Evolutionary conservation across 371 early-diverging fungal species (phyloP).

Genomic region (Mortierella sp.): DNA sequence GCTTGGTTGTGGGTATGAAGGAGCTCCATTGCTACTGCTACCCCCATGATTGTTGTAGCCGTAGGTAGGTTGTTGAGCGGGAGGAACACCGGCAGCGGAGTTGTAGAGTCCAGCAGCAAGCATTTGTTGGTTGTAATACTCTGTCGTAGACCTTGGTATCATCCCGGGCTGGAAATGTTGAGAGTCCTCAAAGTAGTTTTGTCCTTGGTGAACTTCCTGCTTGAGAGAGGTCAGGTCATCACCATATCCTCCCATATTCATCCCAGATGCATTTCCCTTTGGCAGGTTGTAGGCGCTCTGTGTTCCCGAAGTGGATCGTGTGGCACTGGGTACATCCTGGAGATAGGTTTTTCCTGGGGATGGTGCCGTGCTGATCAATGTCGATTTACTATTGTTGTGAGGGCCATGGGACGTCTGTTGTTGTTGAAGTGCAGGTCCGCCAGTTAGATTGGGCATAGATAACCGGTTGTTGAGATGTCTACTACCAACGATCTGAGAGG

Average conservation of each 20-base stretch:
- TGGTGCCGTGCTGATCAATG: neutral
- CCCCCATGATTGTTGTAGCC: neutral
- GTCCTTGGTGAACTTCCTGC: constrained; percentile 10
- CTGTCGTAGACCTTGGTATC: constrained; percentile 29
- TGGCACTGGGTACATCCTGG: constrained; percentile 1
- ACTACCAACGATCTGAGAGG: neutral
- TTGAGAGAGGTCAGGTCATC: neutral
- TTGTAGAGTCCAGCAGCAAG: constrained; percentile 1
- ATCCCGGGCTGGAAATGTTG: constrained; percentile 26
- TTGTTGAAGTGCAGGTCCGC: constrained; percentile 3
- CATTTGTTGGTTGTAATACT: constrained; percentile 22
- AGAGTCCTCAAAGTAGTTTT: constrained; percentile 18
- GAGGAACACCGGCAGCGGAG: neutral
- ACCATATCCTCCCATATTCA: neutral
- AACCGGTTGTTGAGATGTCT: constrained; percentile 29
- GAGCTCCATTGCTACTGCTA: neutral
- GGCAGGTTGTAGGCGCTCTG: constrained; percentile 26
- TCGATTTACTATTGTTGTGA: neutral
- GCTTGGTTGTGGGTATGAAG: neutral
- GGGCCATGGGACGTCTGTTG: neutral
- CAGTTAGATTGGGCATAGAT: constrained; percentile 47
- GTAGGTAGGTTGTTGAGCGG: neutral
- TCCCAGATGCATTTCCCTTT: neutral
- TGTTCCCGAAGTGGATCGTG: neutral
- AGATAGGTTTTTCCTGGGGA: neutral